Percentiles rank a stretch among this genome's conserved stretches.
Conservation (phyloP, 345 rosid species). For the Xanthoceras sorbifolium region DNA sequence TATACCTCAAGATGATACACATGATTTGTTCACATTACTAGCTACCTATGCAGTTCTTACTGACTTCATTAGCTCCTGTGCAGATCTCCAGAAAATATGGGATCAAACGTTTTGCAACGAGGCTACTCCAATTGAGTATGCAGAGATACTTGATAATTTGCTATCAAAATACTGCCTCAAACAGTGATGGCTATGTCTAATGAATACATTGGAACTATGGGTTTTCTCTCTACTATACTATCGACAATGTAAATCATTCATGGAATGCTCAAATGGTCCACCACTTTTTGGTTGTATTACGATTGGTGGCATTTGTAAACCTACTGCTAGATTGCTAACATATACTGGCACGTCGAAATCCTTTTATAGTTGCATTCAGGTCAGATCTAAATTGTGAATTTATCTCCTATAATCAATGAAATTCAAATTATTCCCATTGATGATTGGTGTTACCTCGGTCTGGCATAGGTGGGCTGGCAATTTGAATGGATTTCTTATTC, state of each 20-base stretch:
- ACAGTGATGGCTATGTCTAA: constrained; percentile 17
- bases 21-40: not conserved
- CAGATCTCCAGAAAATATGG: constrained; percentile 83
- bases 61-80: constrained; percentile 28
- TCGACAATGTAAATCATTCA: not conserved
- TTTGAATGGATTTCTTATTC: not conserved
- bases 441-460: not conserved
- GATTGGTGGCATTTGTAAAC: constrained; percentile 2
- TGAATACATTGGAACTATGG: not conserved
- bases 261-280: not conserved
- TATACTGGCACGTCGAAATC: not conserved
- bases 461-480: not conserved
- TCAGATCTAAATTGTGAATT: not conserved
- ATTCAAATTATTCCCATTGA: not conserved
- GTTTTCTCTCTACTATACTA: not conserved
- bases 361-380: not conserved
- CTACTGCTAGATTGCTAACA: not conserved
- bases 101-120: constrained; percentile 60
- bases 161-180: constrained; percentile 50
- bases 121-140: constrained; percentile 61
- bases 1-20: not conserved
- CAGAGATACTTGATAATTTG: constrained; percentile 61
- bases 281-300: not conserved
- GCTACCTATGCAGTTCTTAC: not conserved
- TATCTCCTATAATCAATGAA: not conserved